phyloP scores from a whole-genome alignment of 139 green algal species.

The Tetraselmis striata region DNA sequence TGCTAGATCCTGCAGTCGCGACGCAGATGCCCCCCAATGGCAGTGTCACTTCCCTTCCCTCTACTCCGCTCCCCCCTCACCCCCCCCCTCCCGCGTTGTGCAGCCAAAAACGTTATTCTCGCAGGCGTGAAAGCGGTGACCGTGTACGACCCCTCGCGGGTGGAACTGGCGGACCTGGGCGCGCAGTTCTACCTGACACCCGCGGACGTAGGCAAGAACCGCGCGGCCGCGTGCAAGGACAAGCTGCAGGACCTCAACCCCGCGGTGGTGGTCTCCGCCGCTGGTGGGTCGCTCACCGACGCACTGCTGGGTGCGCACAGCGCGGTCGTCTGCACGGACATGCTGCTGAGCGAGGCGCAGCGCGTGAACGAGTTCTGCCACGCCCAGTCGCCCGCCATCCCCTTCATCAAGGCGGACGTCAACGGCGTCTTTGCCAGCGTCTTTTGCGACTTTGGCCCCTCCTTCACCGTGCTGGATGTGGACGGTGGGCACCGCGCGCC shows the following conservation, averaged over 20 bases:
- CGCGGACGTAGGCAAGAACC: conserved; percentile 79
- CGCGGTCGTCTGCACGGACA: conserved; percentile 77
- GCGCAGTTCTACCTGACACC: conserved; percentile 94
- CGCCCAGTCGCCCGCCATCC: conserved; percentile 39
- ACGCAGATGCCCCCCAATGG: background rate
- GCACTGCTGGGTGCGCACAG: conserved; percentile 63
- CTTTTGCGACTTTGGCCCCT: conserved; percentile 93
- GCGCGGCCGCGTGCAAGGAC: conserved; percentile 80
- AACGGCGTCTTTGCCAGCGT: conserved; percentile 88
- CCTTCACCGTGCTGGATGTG: conserved; percentile 80
- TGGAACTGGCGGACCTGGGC: conserved; percentile 63
- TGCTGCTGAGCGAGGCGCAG: conserved; percentile 51
- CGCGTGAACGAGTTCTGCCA: conserved; percentile 80
- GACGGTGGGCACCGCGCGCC: conserved; percentile 75
- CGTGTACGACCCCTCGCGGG: conserved; percentile 65
- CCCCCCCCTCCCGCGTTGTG: too few species aligned
- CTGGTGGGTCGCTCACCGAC: conserved; percentile 44
- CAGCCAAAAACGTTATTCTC: conserved; percentile 98
- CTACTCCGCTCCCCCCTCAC: too few species aligned
- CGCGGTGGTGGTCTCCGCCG: conserved; percentile 62
- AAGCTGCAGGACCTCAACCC: conserved; percentile 95
- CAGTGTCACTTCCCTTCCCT: background rate
- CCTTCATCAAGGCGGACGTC: conserved; percentile 83
- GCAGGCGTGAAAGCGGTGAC: conserved; percentile 89
- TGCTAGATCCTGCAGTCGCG: too few species aligned